Evolutionary conservation across 768 basidiomycete species (phyloP), one percentile per base, ranked within the genome.

Genomic region (Favolaschia claudopus): DNA sequence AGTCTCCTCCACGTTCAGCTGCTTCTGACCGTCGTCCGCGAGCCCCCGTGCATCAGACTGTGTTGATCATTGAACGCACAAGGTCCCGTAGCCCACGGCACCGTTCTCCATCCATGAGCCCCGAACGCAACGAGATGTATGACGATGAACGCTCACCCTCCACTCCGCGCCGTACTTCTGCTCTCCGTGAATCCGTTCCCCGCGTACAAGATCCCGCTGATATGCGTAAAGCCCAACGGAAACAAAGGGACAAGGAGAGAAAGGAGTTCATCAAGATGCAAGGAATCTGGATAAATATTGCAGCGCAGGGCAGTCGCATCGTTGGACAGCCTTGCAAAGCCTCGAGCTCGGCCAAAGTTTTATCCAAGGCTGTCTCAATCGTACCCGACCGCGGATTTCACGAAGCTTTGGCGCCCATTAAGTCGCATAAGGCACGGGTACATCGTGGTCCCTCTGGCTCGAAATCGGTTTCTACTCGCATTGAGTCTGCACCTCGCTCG

Each of bases 381-480:
- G 54, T 79, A 17, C 78, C 83, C 63, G 82, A 83, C 53, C 73
- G 77, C 24, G 76, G 67, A 10, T 80, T 84, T 50, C 72, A 76
- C 48, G 69, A 67, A 33, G 78, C 77, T 1, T 66, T 84, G 46
- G 76, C 77, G 45, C 80, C 82, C 14, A 58, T 60, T 22, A 43
- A 53, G 6, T 38, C 46, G 20, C 46, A 54, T 27, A 40, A 50
- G 31, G 5, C 60, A 19, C 51, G 10, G 5, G n/a, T n/a, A n/a
- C n/a, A n/a, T n/a, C n/a, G n/a, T n/a, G n/a, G n/a, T n/a, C n/a
- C 13, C 22, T 2, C 56, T 58, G 45, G 49, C 62, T 24, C 60
- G 17, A 54, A 27, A 20, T 39, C 64, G 8, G 59, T 70, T n/a
- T n/a, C n/a, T n/a, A n/a, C n/a, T n/a, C n/a, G n/a, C n/a, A n/a